These are phyloP conservation scores for Xylaria cubensis DNA, from an alignment of 495 filamentous ascomycete species.

Conservation along the genomic window DNA sequence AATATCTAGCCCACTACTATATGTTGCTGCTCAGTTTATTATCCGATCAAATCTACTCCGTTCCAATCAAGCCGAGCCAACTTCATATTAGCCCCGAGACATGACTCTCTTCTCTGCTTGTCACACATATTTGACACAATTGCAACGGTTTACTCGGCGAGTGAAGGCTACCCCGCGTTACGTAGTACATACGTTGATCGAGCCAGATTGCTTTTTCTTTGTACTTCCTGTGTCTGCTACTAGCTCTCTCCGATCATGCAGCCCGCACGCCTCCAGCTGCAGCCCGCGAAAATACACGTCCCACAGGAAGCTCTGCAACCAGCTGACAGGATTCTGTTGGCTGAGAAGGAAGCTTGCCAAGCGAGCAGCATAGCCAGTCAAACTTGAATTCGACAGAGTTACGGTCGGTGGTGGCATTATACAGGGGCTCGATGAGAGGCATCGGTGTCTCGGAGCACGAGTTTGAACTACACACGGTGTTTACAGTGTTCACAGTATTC, in stretches of 20 bases:
- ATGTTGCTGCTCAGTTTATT: not conserved
- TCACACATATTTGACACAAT: constrained; percentile 13
- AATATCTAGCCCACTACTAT: not conserved
- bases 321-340: constrained; percentile 7
- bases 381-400: not conserved
- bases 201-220: constrained; percentile 9
- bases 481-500: constrained; percentile 12
- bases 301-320: not conserved
- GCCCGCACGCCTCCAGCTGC: constrained; percentile 3
- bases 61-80: constrained; percentile 1
- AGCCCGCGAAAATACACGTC: not conserved
- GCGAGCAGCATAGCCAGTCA: constrained; percentile 13
- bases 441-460: not conserved
- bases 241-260: constrained; percentile 14
- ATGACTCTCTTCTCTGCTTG: not conserved
- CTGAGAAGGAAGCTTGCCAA: constrained; percentile 6
- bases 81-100: constrained; percentile 20
- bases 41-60: not conserved
- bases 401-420: constrained; percentile 1
- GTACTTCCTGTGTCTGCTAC: not conserved
- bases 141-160: not conserved
- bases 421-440: constrained; percentile 3
- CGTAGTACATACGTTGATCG: not conserved
- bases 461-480: not conserved
- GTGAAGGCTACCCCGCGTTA: not conserved